Base-by-base conservation (phyloP, 2,329 filamentous ascomycete genomes). In the Cyanodermella asteris region DNA sequence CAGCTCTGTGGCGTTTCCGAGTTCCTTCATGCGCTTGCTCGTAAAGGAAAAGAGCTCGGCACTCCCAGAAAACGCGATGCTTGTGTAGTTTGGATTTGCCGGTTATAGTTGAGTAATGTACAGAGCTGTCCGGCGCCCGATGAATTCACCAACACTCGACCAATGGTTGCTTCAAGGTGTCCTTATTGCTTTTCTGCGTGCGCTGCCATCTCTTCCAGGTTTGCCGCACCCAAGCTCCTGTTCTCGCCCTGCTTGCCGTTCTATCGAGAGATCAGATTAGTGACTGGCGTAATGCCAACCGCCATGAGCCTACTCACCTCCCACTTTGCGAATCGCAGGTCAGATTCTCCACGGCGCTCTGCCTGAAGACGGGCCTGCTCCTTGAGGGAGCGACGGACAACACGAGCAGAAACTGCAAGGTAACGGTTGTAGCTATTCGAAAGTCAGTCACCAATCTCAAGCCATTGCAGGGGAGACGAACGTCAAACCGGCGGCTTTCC, bases 401-500 rank as follows among this genome's bases (percentile, higher is more conserved):
- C 76, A 56, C 82, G 81, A 56, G 82, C 71, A 47, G 87, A 81
- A 59, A 97, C 69, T 49, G 82, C 72, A 51, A 97, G 72, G 72
- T 93, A 94, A 62, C 82, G 87, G 74, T 97, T 97, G 78, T 97
- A 97, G 61, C 87, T 97, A 53, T 49, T 15, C 11, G 22, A 36
- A 36, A 41, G 29, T 24, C 26, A 22, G 24, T 27, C 16, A 15
- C 22, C n/a, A 12, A 10, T 16, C 7, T 13, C 16, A 1, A 13
- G 3, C 14, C 13, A 8, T 9, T 18, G 13, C 7, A 12, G n/a
- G 6, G 12, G 4, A 28, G n/a, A 64, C 78, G 55, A 75, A 91
- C 82, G 72, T 90, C 51, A 94, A 64, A 58, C 87, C 87, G 53
- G 87, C 78, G 50, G 82, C 70, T 76, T 93, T 94, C 87, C 84